Conservation (phyloP, 345 rosid genomes). For the Excoecaria agallocha region DNA sequence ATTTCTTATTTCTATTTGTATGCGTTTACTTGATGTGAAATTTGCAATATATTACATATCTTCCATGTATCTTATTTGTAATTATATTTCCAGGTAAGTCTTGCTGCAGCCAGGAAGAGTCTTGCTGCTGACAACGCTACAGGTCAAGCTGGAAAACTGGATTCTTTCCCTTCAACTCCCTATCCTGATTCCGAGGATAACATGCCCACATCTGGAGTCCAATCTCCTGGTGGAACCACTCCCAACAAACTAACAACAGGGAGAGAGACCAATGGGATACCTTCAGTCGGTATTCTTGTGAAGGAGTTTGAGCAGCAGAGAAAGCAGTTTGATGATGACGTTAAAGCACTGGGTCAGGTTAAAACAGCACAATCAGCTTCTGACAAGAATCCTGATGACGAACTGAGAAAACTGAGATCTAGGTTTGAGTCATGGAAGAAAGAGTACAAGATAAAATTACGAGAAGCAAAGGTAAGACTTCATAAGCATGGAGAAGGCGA, state of each 20-base stretch:
- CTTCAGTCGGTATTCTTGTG: conserved; percentile 48
- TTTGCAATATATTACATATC: not conserved
- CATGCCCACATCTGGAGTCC: conserved; percentile 45
- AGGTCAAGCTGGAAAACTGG: conserved; percentile 51
- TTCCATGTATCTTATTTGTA: not conserved
- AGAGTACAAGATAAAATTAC: conserved; percentile 70
- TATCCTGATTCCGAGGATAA: conserved; percentile 72
- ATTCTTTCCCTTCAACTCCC: conserved; percentile 50
- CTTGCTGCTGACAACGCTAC: conserved; percentile 53
- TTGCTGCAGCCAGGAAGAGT: conserved; percentile 72
- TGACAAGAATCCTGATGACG: conserved; percentile 49
- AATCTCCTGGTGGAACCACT: conserved; percentile 60
- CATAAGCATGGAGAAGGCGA: conserved; percentile 49
- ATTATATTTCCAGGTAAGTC: conserved; percentile 55
- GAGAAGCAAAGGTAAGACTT: conserved; percentile 64
- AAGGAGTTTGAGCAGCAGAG: conserved; percentile 76
- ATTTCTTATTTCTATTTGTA: not conserved
- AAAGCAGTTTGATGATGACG: conserved; percentile 67
- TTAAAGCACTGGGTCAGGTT: conserved; percentile 47
- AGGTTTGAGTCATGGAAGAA: conserved; percentile 86
- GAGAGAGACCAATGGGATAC: conserved; percentile 58
- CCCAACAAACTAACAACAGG: conserved; percentile 43
- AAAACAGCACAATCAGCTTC: conserved; percentile 39
- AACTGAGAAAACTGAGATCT: conserved; percentile 56
- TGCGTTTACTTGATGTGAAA: not conserved